phyloP scores from a whole-genome alignment of 169 alveolate genomes.

The Eimeria zaria region DNA sequence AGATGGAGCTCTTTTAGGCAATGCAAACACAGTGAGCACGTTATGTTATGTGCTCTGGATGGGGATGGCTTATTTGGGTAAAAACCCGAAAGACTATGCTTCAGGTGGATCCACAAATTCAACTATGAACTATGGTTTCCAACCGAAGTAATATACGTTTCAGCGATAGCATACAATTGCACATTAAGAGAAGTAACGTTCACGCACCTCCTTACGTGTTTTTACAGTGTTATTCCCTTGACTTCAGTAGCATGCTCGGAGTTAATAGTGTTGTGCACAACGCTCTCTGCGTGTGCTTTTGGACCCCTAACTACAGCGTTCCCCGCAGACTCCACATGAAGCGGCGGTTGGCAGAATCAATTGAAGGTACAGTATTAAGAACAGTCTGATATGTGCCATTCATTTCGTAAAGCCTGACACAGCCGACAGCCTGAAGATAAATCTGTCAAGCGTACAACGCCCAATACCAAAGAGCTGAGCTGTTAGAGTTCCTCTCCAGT shows the following conservation, averaged over 20 bases:
- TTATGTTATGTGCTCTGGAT: not conserved
- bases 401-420: not conserved
- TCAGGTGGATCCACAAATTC: not conserved
- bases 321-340: not conserved
- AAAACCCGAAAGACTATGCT: not conserved
- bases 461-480: not conserved
- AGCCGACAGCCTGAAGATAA: not conserved
- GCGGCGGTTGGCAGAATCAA: not conserved
- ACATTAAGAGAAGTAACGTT: not conserved
- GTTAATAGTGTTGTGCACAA: not conserved
- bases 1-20: not conserved
- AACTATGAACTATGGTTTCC: not conserved
- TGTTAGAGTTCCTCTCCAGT: not conserved
- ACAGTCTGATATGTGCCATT: not conserved
- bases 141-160: not conserved
- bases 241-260: not conserved
- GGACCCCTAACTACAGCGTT: not conserved
- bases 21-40: not conserved
- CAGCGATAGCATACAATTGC: not conserved
- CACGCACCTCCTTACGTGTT: not conserved
- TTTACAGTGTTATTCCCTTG: not conserved
- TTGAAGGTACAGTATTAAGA: not conserved
- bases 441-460: not conserved
- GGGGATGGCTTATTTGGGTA: not conserved
- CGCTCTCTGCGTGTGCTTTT: not conserved